phyloP scores from a whole-genome alignment of 1,284 basidiomycete genomes.

The Ganoderma sinense region DNA sequence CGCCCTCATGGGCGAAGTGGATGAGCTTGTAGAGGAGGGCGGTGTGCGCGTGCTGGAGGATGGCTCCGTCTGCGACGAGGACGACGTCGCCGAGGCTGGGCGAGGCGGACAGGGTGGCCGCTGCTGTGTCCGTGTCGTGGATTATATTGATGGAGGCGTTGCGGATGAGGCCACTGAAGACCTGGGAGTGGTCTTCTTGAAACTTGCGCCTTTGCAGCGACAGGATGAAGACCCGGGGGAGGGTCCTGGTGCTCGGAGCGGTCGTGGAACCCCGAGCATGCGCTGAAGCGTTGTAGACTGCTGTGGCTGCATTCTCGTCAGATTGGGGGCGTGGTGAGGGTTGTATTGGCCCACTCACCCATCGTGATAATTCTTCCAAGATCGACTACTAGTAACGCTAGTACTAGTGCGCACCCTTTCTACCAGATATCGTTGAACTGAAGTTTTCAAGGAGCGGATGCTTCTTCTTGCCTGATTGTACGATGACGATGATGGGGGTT shows the following conservation, averaged over 20 bases:
- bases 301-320: too few species aligned
- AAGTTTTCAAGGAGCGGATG: too few species aligned
- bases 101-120: slow-evolving; percentile 12
- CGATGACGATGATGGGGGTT: too few species aligned
- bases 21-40: slow-evolving; percentile 1
- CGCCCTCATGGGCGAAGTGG: slow-evolving; percentile 19
- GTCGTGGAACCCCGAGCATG: not conserved
- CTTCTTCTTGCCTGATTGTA: too few species aligned
- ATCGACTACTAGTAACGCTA: too few species aligned
- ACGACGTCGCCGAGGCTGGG: slow-evolving; percentile 22
- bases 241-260: not conserved
- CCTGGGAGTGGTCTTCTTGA: slow-evolving; percentile 10
- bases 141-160: slow-evolving; percentile 18
- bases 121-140: slow-evolving; percentile 4
- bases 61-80: slow-evolving; percentile 22
- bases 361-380: too few species aligned
- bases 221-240: not conserved
- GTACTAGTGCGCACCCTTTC: too few species aligned
- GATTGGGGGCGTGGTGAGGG: too few species aligned
- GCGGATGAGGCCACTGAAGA: slow-evolving; percentile 20
- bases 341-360: too few species aligned
- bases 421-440: too few species aligned
- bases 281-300: too few species aligned
- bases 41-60: slow-evolving; percentile 7
- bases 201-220: not conserved